Evolutionary conservation across 768 basidiomycete species (phyloP).

Genomic region (Termitomyces sp.): DNA sequence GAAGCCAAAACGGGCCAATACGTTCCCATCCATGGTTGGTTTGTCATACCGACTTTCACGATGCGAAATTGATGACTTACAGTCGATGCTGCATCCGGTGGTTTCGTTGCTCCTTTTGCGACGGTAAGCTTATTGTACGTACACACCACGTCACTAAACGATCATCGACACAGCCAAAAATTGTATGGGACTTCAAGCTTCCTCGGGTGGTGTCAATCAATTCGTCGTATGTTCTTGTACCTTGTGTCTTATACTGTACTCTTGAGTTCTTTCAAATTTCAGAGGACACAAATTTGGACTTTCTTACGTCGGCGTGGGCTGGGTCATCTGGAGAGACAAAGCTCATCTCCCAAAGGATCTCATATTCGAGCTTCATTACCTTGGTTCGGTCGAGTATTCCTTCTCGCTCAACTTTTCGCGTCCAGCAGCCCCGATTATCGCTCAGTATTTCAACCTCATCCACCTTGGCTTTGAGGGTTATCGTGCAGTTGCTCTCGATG

Average conservation of each 20-base stretch:
- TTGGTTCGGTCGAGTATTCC: slow-evolving; percentile 65
- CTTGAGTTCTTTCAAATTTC: background rate
- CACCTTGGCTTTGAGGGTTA: slow-evolving; percentile 58
- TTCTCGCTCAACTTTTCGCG: slow-evolving; percentile 63
- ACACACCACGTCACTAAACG: slow-evolving; percentile 20
- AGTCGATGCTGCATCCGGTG: slow-evolving; percentile 65
- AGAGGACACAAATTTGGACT: slow-evolving; percentile 65
- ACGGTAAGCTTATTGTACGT: slow-evolving; percentile 17
- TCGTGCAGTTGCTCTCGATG: slow-evolving; percentile 38
- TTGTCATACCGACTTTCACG: slow-evolving; percentile 28
- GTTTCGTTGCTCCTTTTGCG: slow-evolving; percentile 63
- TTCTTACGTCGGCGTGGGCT: slow-evolving; percentile 58
- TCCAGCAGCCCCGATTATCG: slow-evolving; percentile 57
- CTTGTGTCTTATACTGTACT: too few species aligned
- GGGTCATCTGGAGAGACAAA: slow-evolving; percentile 64
- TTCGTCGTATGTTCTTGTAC: slow-evolving; percentile 31
- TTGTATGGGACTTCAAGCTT: slow-evolving; percentile 59
- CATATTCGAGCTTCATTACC: slow-evolving; percentile 63
- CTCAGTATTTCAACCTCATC: slow-evolving; percentile 60
- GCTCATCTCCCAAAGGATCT: slow-evolving; percentile 61
- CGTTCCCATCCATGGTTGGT: slow-evolving; percentile 68
- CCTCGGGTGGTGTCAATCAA: slow-evolving; percentile 61
- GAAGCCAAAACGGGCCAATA: slow-evolving; percentile 52
- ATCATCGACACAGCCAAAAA: slow-evolving; percentile 36
- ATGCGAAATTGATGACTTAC: slow-evolving; percentile 29